Evolutionary conservation across 139 green algal genomes (phyloP).

Genomic region (Tetradesmus obliquus): DNA sequence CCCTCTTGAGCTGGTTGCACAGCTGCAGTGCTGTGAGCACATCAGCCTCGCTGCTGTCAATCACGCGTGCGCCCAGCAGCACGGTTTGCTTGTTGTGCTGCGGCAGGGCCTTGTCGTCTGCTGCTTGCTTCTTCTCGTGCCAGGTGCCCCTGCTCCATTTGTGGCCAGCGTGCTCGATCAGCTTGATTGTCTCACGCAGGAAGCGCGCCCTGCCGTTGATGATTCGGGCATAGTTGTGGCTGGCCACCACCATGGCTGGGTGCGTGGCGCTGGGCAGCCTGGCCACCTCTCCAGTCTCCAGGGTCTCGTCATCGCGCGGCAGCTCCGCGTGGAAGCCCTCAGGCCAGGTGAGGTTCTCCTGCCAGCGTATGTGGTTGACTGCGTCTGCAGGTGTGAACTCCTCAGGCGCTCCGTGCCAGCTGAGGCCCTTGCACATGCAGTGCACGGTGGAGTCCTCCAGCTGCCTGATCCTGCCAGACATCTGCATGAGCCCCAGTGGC

Average conservation of each 20-base stretch:
- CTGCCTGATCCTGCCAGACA: neutral
- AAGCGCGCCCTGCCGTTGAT: conserved; percentile 17
- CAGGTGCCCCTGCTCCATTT: neutral
- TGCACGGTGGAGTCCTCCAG: neutral
- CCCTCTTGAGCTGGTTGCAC: neutral
- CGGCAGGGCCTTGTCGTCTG: neutral
- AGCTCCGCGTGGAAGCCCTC: neutral
- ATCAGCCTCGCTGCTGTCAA: neutral
- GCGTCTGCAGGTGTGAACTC: neutral
- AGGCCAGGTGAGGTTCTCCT: conserved; percentile 1
- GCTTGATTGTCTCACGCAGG: neutral
- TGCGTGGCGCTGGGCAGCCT: neutral
- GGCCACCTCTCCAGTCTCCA: neutral
- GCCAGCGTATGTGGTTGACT: neutral
- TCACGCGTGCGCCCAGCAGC: neutral
- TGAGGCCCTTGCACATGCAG: neutral
- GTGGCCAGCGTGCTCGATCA: conserved; percentile 16
- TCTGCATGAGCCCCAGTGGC: neutral
- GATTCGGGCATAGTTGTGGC: conserved; percentile 19
- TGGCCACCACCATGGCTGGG: neutral
- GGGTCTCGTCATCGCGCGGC: neutral
- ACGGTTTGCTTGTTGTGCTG: neutral
- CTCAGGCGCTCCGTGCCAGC: neutral
- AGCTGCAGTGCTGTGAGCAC: neutral
- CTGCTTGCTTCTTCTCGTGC: neutral